These are phyloP conservation scores for Medicago arabica DNA, from an alignment of 306 rosid genomes.

Conservation along the genomic window DNA sequence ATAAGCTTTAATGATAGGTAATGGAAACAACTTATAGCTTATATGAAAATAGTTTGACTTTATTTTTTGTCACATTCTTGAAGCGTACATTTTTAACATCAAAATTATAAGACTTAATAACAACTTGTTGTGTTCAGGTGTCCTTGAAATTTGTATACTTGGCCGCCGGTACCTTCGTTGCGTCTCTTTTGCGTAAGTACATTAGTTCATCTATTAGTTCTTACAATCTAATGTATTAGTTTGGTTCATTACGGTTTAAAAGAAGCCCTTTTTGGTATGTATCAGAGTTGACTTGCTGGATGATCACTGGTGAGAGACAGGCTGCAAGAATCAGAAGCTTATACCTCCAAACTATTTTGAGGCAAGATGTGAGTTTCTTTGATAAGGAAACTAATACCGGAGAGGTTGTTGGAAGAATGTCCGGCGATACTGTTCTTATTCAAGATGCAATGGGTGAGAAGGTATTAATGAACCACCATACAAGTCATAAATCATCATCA, in stretches of 20 bases:
- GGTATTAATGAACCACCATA: constrained; percentile 46
- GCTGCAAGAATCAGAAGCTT: constrained; percentile 79
- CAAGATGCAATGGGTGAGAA: constrained; percentile 96
- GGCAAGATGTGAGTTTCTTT: constrained; percentile 83
- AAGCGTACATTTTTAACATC: no score
- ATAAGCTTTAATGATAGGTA: no score
- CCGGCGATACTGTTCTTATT: constrained; percentile 86
- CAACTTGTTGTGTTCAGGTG: constrained; percentile 47
- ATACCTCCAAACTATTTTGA: constrained; percentile 75
- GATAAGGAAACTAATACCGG: constrained; percentile 78
- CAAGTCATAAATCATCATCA: neutral
- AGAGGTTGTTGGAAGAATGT: constrained; percentile 85
- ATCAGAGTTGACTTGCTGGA: constrained; percentile 83
- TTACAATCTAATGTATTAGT: neutral
- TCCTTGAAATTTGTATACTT: constrained; percentile 67
- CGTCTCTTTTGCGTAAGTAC: constrained; percentile 70
- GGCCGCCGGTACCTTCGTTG: constrained; percentile 62
- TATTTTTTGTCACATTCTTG: neutral
- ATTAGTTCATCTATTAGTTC: constrained; percentile 4
- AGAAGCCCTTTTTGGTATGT: constrained; percentile 25
- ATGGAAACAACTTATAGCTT: neutral
- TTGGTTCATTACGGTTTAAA: constrained; percentile 11
- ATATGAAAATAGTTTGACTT: neutral
- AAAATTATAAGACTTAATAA: no score
- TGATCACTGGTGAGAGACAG: constrained; percentile 91